Evolutionary conservation across 306 rosid species (phyloP), one percentile per base, ranked within the genome.

Genomic region (Fragaria nilgerrensis): DNA sequence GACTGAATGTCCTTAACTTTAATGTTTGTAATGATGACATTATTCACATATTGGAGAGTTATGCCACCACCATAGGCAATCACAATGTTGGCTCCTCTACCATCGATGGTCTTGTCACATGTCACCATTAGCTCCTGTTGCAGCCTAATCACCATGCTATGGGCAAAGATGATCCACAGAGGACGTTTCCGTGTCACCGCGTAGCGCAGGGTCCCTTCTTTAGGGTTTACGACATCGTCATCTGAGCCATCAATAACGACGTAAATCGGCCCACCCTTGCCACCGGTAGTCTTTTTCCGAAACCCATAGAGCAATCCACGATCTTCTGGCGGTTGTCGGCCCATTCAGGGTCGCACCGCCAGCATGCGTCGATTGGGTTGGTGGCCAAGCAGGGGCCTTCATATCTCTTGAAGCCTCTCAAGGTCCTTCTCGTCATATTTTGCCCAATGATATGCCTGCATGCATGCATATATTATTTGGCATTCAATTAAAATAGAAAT

Each of bases 321-420:
- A 93, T 80, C 75, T 74, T 88, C 78, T 91, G 84, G 16, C 98
- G 80, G 84, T 94, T 63, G 0, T 53, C 2, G 3, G 86, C 90
- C 98, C 96, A 94, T 11, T 91, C 74, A 5, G 84, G 86, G 78
- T 91, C 89, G 19, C 97, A 93, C 76, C 97, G 87, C 97, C 97
- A 93, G 77, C 98, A 93, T 25, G 84, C 78, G 19, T 91, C 98
- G 2, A 94, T 90, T 44, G 98, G 97, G 76, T 94, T 94, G 15
- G 94, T 88, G 19, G 91, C 87, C 49, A 0, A 0, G 84, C 94
- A 94, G 22, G 70, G 39, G 0, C 88, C 95, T 0, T 0, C 20
- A 0, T 55, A 14, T 37, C 9, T 68, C 71, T 34, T 80, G 19
- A 2, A 9, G 0, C 80, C 81, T 29, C 12, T 65, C 81, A 89